Base-by-base conservation (phyloP, 225 moss, liverwort and hornwort genomes). In the Straminergon stramineum region DNA sequence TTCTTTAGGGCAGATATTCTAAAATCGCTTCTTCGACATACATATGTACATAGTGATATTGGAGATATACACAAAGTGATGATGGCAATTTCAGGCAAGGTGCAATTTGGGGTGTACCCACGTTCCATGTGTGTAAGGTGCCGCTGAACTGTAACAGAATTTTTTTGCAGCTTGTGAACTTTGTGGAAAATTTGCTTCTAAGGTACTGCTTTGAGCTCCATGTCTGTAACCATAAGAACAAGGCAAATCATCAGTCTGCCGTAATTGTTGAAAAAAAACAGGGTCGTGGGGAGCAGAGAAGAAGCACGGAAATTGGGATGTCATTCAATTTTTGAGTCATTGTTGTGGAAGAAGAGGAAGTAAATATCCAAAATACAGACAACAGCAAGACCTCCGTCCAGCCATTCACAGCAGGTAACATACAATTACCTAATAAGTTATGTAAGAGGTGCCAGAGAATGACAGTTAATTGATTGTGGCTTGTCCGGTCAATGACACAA, bases 81-180 rank as follows among this genome's bases (percentile, higher is more conserved):
- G 0, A 45, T 74, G 45, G 3, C 1, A 0, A 1, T 43, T 43
- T 73, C 15, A 15, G 3, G 0, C 5, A 73, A 0, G 8, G 4
- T 43, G 43, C 3, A 0, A 73, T 27, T 43, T 43, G 16, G 14
- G 41, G 4, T 43, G 71, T 24, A 41, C 26, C 23, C 22, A 13
- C 21, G 4, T 41, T 26, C 10, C 2, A 12, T 48, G 51, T 75
- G 31, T 17, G 9, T 45, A 2, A 51, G 9, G 7, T 32, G 8
- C 51, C 13, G 3, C 1, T 75, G 3, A 48, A 31, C 0, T 18
- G 4, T 45, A 30, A 10, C 13, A 39, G 3, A n/a, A 6, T 24
- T 61, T 12, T 22, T 32, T 51, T 48, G 18, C 30, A 48, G 48
- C 48, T 48, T 52, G 41, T 32, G 32, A 75, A 31, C 24, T 32